Base-by-base conservation (phyloP, 257 asterid genomes). In the Plectranthus barbatus region DNA sequence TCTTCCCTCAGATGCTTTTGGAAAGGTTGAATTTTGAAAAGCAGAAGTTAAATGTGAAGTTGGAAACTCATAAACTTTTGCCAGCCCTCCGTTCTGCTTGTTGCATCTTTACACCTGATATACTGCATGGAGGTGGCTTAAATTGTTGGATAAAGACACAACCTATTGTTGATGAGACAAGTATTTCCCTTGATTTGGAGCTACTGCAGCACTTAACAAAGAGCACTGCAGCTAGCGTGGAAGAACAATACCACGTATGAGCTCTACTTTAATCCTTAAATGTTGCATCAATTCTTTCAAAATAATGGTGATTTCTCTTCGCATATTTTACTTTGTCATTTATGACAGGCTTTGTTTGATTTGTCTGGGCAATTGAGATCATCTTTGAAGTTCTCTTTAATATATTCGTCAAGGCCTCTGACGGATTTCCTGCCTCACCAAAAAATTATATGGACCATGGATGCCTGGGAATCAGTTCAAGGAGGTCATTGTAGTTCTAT, bases 391-490 rank as follows among this genome's bases (percentile, higher is more conserved):
- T 82, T 87, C 77, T 78, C 90, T 24, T 55, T 85, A 72, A 68
- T 63, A 42, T 75, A 74, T 77, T 85, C 97, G 3, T 79, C 97
- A 60, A 85, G 96, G 82, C 78, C 87, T 64, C 92, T 90, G 13
- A 77, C 85, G 56, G 95, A 93, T 71, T 81, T 85, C 67, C 50
- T 78, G 56, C 90, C 95, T 45, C 96, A 89, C 69, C 93, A 87
- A 56, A 87, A 79, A 60, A 64, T 93, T 61, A 62, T 87, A 40
- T 93, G 97, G 96, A 85, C 90, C 55, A 31, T 84, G 42, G 99
- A 81, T 63, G 95, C 95, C 57, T 74, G 87, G 95, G 72, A 60
- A 56, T 76, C 80, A 0, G 78, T 78, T 64, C 47, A 50, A 13
- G 67, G 75, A 80, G 89, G 91, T 86, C 24, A 51, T 75, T 72